These are phyloP conservation scores for Staphylotrichum tortipilum DNA, from an alignment of 495 filamentous ascomycete genomes.

Conservation along the genomic window DNA sequence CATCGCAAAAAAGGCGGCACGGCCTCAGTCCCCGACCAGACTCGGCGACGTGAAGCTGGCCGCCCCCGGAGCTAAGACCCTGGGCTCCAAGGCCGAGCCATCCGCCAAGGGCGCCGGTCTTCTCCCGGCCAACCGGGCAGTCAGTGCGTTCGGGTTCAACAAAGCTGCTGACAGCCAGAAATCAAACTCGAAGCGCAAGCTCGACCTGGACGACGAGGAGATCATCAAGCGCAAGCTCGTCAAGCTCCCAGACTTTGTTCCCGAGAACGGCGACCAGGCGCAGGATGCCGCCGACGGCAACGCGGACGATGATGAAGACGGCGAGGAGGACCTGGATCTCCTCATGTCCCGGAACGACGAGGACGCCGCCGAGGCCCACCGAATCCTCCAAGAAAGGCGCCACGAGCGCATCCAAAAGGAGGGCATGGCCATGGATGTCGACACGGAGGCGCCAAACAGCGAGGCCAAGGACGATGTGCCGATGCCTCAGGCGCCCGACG, in stretches of 20 bases:
- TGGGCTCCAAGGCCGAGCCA: neutral
- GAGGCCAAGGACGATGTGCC: conserved; percentile 15
- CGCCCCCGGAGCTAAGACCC: conserved; percentile 22
- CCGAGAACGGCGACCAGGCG: conserved; percentile 52
- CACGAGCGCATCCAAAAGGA: conserved; percentile 41
- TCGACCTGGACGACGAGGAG: conserved; percentile 85
- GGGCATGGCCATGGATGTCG: conserved; percentile 43
- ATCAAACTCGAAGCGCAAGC: conserved; percentile 55
- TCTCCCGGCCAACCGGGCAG: conserved; percentile 33
- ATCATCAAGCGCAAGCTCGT: conserved; percentile 76
- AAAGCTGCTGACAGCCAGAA: conserved; percentile 58
- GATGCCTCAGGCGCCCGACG: conserved; percentile 26
- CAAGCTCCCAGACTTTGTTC: conserved; percentile 68
- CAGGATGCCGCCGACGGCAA: conserved; percentile 51
- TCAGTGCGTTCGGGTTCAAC: conserved; percentile 77
- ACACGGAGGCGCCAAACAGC: conserved; percentile 28
- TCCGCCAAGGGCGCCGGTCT: conserved; percentile 15
- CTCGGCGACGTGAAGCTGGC: conserved; percentile 29
- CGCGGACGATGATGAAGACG: conserved; percentile 50
- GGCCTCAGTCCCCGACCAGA: conserved; percentile 28
- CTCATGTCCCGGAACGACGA: conserved; percentile 65
- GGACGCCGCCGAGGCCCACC: conserved; percentile 73
- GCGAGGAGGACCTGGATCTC: conserved; percentile 66
- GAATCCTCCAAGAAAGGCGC: conserved; percentile 53
- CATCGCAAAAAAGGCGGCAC: conserved; percentile 63